Evolutionary conservation across 257 asterid species (phyloP).

Genomic region (Echites panduratus): DNA sequence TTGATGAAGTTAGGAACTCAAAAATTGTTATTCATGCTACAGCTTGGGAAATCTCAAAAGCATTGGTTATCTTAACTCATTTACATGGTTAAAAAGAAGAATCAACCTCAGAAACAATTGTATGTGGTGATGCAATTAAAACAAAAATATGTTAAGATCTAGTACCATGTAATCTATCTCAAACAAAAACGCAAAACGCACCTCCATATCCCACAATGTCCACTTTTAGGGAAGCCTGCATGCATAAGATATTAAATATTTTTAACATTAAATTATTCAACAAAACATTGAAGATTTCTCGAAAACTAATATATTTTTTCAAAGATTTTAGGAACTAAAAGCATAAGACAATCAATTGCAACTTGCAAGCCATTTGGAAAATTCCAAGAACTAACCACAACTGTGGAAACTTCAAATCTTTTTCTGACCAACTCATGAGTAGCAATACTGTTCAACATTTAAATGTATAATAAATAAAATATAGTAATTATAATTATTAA

Average conservation of each 20-base stretch:
- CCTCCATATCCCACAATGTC: conserved; percentile 98
- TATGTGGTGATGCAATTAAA: not conserved
- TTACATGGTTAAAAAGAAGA: not conserved
- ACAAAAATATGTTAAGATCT: not conserved
- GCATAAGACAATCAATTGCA: not conserved
- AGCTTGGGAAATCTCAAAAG: not conserved
- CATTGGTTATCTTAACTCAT: not conserved
- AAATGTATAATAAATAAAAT: not conserved
- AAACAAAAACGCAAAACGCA: conserved; percentile 25
- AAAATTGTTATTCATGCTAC: not conserved
- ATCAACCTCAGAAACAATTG: not conserved
- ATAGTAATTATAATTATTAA: not conserved
- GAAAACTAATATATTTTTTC: not conserved
- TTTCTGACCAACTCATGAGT: not conserved
- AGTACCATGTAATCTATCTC: not conserved
- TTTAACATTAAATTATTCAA: not conserved
- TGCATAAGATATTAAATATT: no score
- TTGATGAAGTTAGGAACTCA: not conserved
- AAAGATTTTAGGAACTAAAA: not conserved
- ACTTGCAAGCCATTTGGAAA: not conserved
- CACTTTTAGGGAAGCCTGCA: conserved; percentile 75
- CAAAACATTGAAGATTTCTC: not conserved
- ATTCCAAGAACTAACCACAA: not conserved
- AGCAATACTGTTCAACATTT: not conserved
- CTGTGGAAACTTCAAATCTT: not conserved